These are phyloP conservation scores for Malus asiatica DNA, from an alignment of 306 rosid genomes.

Conservation along the genomic window DNA sequence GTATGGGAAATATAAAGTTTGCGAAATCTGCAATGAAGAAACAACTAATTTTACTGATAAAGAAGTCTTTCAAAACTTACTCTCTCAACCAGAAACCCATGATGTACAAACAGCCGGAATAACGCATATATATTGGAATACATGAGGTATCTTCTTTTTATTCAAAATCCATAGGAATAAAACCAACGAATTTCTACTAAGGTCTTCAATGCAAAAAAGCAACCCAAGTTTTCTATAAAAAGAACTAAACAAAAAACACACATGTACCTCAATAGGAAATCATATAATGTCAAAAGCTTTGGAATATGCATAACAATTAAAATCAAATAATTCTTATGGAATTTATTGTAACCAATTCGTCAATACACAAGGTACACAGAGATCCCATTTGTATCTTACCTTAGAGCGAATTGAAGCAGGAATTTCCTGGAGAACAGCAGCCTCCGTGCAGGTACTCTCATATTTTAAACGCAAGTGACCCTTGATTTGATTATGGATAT, in stretches of 20 bases:
- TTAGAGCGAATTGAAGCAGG: constrained; percentile 82
- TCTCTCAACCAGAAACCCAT: not conserved
- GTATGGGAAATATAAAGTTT: constrained; percentile 59
- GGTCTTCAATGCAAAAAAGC: not conserved
- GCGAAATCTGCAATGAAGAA: constrained; percentile 60
- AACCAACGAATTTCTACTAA: not conserved
- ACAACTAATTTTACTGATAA: not conserved
- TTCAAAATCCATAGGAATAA: not conserved
- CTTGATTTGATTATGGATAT: constrained; percentile 80
- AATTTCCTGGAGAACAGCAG: constrained; percentile 68
- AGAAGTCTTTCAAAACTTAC: not conserved
- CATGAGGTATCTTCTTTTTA: not conserved
- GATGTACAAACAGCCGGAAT: not conserved
- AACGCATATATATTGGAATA: not conserved
- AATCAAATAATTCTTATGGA: not conserved
- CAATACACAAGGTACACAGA: constrained; percentile 3
- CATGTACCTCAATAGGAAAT: not conserved
- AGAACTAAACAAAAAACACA: not conserved
- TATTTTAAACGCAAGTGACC: constrained; percentile 83
- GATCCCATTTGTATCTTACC: constrained; percentile 35
- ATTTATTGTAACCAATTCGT: not conserved
- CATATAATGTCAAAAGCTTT: not conserved
- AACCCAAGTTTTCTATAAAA: too few species aligned
- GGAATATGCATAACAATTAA: constrained; percentile 6
- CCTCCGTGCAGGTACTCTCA: constrained; percentile 89